Percentiles rank a stretch among this genome's conserved stretches.
phyloP scores from a whole-genome alignment of 129 eudicot species.

The Erigeron canadensis region DNA sequence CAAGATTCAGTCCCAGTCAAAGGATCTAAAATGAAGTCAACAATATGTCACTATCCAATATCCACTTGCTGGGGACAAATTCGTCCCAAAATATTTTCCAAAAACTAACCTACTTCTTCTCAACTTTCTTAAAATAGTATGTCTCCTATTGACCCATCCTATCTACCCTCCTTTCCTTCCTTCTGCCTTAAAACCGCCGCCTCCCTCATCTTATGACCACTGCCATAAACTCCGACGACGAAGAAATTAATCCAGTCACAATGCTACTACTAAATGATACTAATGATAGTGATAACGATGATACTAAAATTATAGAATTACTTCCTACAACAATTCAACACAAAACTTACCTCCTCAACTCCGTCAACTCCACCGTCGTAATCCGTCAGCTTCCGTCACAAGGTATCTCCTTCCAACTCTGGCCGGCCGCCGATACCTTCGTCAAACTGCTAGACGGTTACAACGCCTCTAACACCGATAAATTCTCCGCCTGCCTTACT shows the following conservation, averaged over 20 bases:
- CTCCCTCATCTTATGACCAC: slow-evolving; percentile 21
- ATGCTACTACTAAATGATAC: slow-evolving; percentile 26
- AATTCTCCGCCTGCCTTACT: slow-evolving; percentile 29
- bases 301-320: neutral
- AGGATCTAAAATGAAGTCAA: neutral
- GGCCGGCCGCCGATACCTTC: slow-evolving; percentile 87
- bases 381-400: slow-evolving; percentile 70
- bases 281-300: neutral
- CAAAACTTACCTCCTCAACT: slow-evolving; percentile 41
- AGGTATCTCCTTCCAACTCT: slow-evolving; percentile 94
- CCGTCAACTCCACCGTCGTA: slow-evolving; percentile 49
- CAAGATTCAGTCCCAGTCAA: neutral
- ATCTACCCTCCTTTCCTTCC: neutral
- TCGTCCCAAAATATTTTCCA: slow-evolving; percentile 7
- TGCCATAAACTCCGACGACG: slow-evolving; percentile 25
- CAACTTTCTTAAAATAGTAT: slow-evolving; percentile 28
- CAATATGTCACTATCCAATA: neutral
- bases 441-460: slow-evolving; percentile 58
- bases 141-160: neutral
- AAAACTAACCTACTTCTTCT: slow-evolving; percentile 20
- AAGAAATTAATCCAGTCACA: slow-evolving; percentile 45
- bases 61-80: slow-evolving; percentile 36
- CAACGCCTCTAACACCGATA: slow-evolving; percentile 22
- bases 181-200: slow-evolving; percentile 25
- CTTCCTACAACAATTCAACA: slow-evolving; percentile 25